phyloP scores from a whole-genome alignment of 768 basidiomycete species.

The Lanmaoa rubissima region DNA sequence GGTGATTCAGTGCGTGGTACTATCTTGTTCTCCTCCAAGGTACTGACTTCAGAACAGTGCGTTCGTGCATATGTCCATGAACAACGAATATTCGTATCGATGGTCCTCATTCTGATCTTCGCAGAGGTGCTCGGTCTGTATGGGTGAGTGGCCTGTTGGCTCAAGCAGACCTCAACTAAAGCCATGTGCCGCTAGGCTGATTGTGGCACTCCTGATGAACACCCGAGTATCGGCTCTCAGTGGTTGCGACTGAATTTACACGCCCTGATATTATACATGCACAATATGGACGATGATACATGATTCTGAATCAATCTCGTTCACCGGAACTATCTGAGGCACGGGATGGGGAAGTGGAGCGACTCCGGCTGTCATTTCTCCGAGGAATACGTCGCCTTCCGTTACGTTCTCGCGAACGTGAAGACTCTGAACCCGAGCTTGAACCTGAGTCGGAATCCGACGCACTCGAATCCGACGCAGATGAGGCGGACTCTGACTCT shows the following conservation, averaged over 20 bases:
- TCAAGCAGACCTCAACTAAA: neutral
- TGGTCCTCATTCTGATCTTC: slow-evolving; percentile 96
- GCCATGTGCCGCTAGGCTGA: slow-evolving; percentile 47
- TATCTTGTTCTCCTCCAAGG: neutral
- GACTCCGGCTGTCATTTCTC: slow-evolving; percentile 20
- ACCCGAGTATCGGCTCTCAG: slow-evolving; percentile 55
- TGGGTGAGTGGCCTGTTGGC: slow-evolving; percentile 48
- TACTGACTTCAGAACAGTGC: slow-evolving; percentile 48
- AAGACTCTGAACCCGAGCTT: slow-evolving; percentile 43
- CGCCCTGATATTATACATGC: slow-evolving; percentile 13
- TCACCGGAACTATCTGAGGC: slow-evolving; percentile 15
- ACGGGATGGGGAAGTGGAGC: slow-evolving; percentile 22
- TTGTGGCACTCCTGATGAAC: slow-evolving; percentile 92
- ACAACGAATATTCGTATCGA: slow-evolving; percentile 86
- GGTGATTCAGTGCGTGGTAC: slow-evolving; percentile 78
- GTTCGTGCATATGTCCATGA: slow-evolving; percentile 91
- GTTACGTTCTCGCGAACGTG: slow-evolving; percentile 43
- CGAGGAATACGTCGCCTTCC: slow-evolving; percentile 40
- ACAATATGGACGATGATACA: slow-evolving; percentile 6
- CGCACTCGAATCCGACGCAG: slow-evolving; percentile 43
- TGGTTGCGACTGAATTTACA: slow-evolving; percentile 20
- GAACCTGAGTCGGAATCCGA: slow-evolving; percentile 40
- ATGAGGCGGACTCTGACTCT: slow-evolving; percentile 22
- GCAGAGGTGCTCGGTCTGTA: slow-evolving; percentile 89
- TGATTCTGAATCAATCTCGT: slow-evolving; percentile 13